Conservation (phyloP, 495 filamentous ascomycete genomes). For the Hypoxylon trugodes region DNA sequence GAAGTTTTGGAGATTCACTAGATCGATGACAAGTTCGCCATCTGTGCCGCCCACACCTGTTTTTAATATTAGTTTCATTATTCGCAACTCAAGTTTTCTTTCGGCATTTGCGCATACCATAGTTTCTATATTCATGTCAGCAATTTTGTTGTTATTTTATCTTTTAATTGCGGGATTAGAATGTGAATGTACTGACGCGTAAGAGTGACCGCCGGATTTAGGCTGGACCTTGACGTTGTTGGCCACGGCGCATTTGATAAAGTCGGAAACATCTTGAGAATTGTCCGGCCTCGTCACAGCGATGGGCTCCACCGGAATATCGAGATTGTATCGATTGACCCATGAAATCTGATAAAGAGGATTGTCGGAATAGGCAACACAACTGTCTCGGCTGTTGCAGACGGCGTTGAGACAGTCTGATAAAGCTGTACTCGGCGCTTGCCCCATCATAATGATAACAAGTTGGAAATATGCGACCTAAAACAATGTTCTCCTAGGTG, state of each 20-base stretch:
- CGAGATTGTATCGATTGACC: slow-evolving; percentile 70
- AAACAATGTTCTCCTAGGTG: not conserved
- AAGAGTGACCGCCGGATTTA: slow-evolving; percentile 78
- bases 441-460: slow-evolving; percentile 38
- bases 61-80: slow-evolving; percentile 41
- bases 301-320: slow-evolving; percentile 65
- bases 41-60: slow-evolving; percentile 62
- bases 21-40: slow-evolving; percentile 66
- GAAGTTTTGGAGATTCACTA: slow-evolving; percentile 63
- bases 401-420: slow-evolving; percentile 51
- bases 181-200: slow-evolving; percentile 50
- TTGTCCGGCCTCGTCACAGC: slow-evolving; percentile 69
- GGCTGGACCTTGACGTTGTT: slow-evolving; percentile 70
- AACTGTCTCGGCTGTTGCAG: slow-evolving; percentile 50
- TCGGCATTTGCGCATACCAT: slow-evolving; percentile 36
- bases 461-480: not conserved
- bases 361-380: slow-evolving; percentile 51
- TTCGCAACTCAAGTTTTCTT: not conserved
- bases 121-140: slow-evolving; percentile 41
- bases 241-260: slow-evolving; percentile 65
- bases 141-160: not conserved
- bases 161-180: no score
- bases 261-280: slow-evolving; percentile 63
- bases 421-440: slow-evolving; percentile 42
- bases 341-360: slow-evolving; percentile 52